These are phyloP conservation scores for Reutealis trisperma DNA, from an alignment of 345 rosid genomes.

Conservation along the genomic window DNA sequence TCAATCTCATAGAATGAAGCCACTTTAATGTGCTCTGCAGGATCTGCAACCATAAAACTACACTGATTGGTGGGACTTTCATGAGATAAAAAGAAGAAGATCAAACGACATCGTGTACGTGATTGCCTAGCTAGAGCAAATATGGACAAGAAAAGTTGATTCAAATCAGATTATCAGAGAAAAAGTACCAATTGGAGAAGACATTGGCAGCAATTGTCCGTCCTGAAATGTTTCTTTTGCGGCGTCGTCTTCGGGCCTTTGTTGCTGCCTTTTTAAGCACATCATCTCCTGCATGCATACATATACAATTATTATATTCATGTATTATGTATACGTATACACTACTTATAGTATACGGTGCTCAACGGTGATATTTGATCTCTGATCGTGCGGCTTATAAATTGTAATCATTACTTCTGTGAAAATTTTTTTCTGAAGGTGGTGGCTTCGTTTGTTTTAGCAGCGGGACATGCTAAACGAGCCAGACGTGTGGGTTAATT, in stretches of 20 bases:
- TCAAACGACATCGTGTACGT: not conserved
- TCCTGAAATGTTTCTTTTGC: slow-evolving; percentile 16
- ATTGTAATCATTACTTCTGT: not conserved
- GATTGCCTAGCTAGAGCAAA: not conserved
- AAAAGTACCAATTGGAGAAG: not conserved
- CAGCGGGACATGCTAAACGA: not conserved
- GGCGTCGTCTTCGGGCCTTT: slow-evolving; percentile 24
- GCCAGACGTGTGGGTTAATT: not conserved
- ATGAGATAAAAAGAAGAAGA: slow-evolving; percentile 4
- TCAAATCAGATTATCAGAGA: not conserved
- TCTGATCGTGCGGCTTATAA: not conserved
- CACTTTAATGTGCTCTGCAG: slow-evolving; percentile 55
- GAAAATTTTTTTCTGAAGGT: not conserved
- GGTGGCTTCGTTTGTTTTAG: not conserved
- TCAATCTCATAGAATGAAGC: slow-evolving; percentile 78
- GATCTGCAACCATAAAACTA: slow-evolving; percentile 25
- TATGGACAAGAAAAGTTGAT: not conserved
- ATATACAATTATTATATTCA: not conserved
- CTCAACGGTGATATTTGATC: not conserved
- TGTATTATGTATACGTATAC: no score
- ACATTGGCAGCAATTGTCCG: slow-evolving; percentile 23
- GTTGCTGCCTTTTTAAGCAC: slow-evolving; percentile 26
- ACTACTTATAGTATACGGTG: no score
- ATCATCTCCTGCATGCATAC: slow-evolving; percentile 19
- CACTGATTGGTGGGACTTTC: not conserved